phyloP scores from a whole-genome alignment of 768 basidiomycete genomes.

The Tricholoma sp. region DNA sequence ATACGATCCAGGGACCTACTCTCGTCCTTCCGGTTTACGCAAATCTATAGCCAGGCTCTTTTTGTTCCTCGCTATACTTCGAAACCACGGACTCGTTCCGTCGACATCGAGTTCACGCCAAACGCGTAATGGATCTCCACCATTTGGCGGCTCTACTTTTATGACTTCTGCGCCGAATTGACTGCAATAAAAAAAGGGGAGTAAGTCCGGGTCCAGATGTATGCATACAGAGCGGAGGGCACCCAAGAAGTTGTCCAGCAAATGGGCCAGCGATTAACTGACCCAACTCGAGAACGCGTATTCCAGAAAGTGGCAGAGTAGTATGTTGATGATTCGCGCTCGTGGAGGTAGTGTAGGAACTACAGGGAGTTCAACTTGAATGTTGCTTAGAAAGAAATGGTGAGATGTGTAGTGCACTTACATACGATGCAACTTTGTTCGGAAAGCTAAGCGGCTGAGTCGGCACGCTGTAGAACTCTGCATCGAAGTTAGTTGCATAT shows the following conservation, averaged over 20 bases:
- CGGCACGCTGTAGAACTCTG: neutral
- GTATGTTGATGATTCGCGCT: conserved; percentile 18
- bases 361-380: neutral
- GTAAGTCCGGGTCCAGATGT: neutral
- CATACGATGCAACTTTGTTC: neutral
- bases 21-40: conserved; percentile 48
- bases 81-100: conserved; percentile 70
- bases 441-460: neutral
- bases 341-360: conserved; percentile 10
- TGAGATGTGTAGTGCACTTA: neutral
- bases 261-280: conserved; percentile 73
- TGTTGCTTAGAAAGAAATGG: neutral
- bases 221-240: conserved; percentile 10
- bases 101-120: conserved; percentile 71
- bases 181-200: conserved; percentile 25
- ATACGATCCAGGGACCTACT: conserved; percentile 19
- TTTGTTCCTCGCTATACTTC: conserved; percentile 69
- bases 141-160: conserved; percentile 61
- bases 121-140: conserved; percentile 63
- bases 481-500: neutral
- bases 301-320: conserved; percentile 50
- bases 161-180: conserved; percentile 73
- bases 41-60: conserved; percentile 69
- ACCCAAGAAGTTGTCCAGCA: conserved; percentile 70
- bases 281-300: conserved; percentile 65